Percentiles rank a stretch among this genome's conserved stretches.
These are phyloP conservation scores for Exidia glandulosa DNA, from an alignment of 768 basidiomycete genomes.

Conservation along the genomic window DNA sequence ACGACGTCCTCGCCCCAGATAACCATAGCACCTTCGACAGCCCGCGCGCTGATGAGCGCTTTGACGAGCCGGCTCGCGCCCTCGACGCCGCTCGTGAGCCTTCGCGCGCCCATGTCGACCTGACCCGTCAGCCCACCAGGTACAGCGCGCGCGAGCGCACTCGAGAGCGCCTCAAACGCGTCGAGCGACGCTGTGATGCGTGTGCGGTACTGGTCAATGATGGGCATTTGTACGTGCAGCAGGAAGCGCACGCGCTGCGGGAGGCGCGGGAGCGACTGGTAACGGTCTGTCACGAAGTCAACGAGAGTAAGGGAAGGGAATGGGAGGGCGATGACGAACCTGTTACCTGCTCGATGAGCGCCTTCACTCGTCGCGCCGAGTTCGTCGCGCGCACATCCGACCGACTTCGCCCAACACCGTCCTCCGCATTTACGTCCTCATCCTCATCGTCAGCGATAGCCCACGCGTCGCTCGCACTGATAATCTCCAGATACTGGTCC, in stretches of 20 bases:
- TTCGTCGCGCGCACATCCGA: slow-evolving; percentile 64
- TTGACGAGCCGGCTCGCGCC: slow-evolving; percentile 79
- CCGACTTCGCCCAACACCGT: no score
- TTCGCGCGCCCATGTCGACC: slow-evolving; percentile 40
- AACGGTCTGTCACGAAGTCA: slow-evolving; percentile 52
- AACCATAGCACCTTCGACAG: slow-evolving; percentile 56
- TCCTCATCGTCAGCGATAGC: slow-evolving; percentile 56
- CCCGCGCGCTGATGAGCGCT: slow-evolving; percentile 71
- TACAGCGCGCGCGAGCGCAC: slow-evolving; percentile 77
- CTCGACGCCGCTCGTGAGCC: slow-evolving; percentile 70
- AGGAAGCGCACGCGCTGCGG: slow-evolving; percentile 76
- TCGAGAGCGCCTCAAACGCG: slow-evolving; percentile 88
- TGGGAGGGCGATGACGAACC: slow-evolving; percentile 34
- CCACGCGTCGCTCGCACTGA: slow-evolving; percentile 79
- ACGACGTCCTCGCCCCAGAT: slow-evolving; percentile 88
- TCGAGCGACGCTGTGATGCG: slow-evolving; percentile 80
- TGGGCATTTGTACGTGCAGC: slow-evolving; percentile 70
- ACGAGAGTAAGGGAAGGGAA: not conserved
- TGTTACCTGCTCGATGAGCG: slow-evolving; percentile 84
- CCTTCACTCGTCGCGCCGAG: slow-evolving; percentile 73
- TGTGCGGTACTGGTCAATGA: slow-evolving; percentile 64
- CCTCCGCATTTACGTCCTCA: slow-evolving; percentile 27
- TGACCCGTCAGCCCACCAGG: slow-evolving; percentile 76
- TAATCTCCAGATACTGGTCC: slow-evolving; percentile 76
- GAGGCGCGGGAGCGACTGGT: slow-evolving; percentile 72